Evolutionary conservation across 139 green algal species (phyloP).

Genomic region (Coelastrella sp.): DNA sequence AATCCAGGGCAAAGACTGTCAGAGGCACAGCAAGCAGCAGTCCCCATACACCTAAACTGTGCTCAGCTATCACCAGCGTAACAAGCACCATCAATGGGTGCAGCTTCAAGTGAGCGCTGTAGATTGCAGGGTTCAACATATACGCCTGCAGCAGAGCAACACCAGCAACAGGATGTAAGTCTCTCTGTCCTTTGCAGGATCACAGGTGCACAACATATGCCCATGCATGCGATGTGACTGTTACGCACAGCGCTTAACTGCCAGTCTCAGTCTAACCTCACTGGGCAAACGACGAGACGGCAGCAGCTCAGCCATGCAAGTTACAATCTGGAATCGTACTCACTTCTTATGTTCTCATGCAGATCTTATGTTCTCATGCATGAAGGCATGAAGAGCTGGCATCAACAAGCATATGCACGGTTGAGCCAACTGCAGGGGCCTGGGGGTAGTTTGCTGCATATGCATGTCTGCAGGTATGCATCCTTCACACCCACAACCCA

Average conservation of each 20-base stretch:
- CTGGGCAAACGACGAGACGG: no score
- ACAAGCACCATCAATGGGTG: constrained; percentile 91
- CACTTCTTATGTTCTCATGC: no score
- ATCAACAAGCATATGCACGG: no score
- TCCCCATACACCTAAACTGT: constrained; percentile 93
- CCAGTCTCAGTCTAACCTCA: no score
- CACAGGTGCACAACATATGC: not conserved
- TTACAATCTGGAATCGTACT: no score
- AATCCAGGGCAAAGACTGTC: constrained; percentile 94
- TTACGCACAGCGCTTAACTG: not conserved
- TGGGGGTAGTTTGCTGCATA: not conserved
- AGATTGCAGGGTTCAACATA: constrained; percentile 88
- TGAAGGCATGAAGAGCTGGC: no score
- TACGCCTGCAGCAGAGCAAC: constrained; percentile 49
- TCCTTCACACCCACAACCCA: not conserved
- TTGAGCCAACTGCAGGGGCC: no score
- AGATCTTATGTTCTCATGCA: no score
- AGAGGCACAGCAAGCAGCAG: constrained; percentile 93
- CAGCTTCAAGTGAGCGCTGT: constrained; percentile 93
- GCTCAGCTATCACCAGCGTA: constrained; percentile 80
- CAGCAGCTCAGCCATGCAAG: no score
- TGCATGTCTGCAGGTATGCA: not conserved
- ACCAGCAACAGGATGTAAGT: not conserved
- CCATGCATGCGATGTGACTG: not conserved
- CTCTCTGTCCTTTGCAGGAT: not conserved